These are phyloP conservation scores for Penicillium italicum DNA, from an alignment of 2,329 filamentous ascomycete species.

Conservation along the genomic window DNA sequence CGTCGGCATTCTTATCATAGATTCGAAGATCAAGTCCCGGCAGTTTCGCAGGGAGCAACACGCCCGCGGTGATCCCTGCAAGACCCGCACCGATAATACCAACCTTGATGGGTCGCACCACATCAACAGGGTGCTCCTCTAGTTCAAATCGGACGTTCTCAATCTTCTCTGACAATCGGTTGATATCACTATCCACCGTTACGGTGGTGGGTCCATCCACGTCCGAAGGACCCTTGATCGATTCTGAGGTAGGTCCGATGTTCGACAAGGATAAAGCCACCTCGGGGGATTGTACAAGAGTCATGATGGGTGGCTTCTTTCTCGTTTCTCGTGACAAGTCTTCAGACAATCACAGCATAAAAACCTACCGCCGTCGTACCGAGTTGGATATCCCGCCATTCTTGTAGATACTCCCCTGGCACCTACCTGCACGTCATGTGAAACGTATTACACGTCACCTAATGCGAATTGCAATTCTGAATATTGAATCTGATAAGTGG, in stretches of 20 bases:
- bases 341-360: neutral
- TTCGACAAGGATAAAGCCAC: conserved; percentile 5
- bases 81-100: conserved; percentile 64
- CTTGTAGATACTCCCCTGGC: conserved; percentile 9
- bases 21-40: conserved; percentile 63
- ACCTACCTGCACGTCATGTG: conserved; percentile 17
- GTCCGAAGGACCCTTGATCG: conserved; percentile 10
- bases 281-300: conserved; percentile 12
- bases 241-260: conserved; percentile 4
- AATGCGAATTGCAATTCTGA: neutral
- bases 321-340: neutral
- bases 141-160: conserved; percentile 30
- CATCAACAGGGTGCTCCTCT: conserved; percentile 48
- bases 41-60: conserved; percentile 65
- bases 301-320: conserved; percentile 2
- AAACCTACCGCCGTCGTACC: neutral
- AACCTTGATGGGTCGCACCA: conserved; percentile 51
- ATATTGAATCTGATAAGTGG: neutral
- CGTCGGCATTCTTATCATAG: conserved; percentile 64
- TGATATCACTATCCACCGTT: conserved; percentile 9
- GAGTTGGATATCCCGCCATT: neutral
- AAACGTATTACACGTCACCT: conserved; percentile 15
- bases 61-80: conserved; percentile 60
- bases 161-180: neutral
- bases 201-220: conserved; percentile 1